Evolutionary conservation across 176 grass and related monocot genomes (phyloP).

Genomic region (Hordeum marinum): DNA sequence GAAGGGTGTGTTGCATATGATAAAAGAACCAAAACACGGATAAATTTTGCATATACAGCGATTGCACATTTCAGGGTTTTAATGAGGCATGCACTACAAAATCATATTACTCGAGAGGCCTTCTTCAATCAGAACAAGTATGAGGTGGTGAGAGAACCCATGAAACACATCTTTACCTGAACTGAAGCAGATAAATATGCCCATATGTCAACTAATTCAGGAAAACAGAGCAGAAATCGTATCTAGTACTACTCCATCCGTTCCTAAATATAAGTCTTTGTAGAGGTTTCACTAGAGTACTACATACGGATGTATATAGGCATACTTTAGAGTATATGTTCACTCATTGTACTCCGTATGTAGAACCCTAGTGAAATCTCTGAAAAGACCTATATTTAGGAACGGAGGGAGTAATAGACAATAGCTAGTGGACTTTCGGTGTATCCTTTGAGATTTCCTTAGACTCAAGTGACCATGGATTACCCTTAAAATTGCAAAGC

Average conservation of each 20-base stretch:
- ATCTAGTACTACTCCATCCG: background rate
- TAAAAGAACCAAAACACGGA: conserved; percentile 4
- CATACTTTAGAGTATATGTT: too few relatives aligned
- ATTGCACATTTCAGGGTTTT: background rate
- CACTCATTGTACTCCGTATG: too few relatives aligned
- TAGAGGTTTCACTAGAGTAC: too few relatives aligned
- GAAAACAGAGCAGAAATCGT: background rate
- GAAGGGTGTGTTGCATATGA: background rate
- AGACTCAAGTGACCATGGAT: background rate
- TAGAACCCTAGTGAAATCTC: too few relatives aligned
- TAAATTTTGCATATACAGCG: background rate
- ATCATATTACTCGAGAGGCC: background rate
- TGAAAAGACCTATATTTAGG: too few relatives aligned
- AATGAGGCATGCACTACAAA: background rate
- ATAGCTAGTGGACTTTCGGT: background rate
- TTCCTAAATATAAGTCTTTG: too few relatives aligned
- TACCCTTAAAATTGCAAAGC: background rate
- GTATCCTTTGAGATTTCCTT: background rate
- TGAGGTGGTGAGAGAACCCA: background rate
- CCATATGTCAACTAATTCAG: conserved; percentile 2
- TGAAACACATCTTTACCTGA: background rate
- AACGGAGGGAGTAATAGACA: too few relatives aligned
- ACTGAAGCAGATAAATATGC: conserved; percentile 2
- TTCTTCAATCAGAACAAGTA: background rate
- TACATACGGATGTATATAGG: too few relatives aligned